phyloP scores from a whole-genome alignment of 352 stramenopile species.

The Pythium dissimile region DNA sequence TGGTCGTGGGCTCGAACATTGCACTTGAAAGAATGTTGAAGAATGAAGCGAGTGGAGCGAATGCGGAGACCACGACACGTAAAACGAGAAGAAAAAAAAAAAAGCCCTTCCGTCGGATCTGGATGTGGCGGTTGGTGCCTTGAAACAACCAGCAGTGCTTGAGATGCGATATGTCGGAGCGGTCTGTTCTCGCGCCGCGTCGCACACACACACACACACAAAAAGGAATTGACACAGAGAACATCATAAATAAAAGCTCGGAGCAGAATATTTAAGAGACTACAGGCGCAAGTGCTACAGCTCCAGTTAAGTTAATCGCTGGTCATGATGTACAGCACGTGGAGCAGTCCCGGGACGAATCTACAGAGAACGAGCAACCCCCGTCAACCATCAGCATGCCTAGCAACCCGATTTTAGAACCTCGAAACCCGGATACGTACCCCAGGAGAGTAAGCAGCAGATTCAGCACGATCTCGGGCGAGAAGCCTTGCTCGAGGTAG shows the following conservation, averaged over 20 bases:
- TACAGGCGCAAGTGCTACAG: too few relatives aligned
- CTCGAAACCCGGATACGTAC: background rate
- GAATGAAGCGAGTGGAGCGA: too few relatives aligned
- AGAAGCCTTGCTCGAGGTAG: slow-evolving; percentile 18
- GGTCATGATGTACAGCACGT: background rate
- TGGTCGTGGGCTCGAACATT: too few relatives aligned
- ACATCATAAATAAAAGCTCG: background rate
- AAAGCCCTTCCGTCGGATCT: background rate
- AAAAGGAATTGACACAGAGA: background rate
- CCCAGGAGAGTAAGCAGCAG: slow-evolving; percentile 22
- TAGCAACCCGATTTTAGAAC: background rate
- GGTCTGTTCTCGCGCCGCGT: background rate
- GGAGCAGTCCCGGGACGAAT: background rate
- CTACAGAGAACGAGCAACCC: background rate
- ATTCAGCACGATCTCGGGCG: slow-evolving; percentile 19
- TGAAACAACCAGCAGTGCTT: background rate
- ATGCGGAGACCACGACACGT: background rate
- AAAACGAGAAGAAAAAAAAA: background rate
- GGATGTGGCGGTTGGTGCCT: background rate
- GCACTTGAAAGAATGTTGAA: too few relatives aligned
- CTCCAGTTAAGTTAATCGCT: slow-evolving; percentile 2
- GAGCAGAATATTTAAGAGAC: background rate
- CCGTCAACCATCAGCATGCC: background rate
- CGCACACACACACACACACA: background rate
- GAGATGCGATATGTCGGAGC: slow-evolving; percentile 1